Conservation (phyloP, 306 rosid genomes). For the Cyamopsis tetragonoloba region DNA sequence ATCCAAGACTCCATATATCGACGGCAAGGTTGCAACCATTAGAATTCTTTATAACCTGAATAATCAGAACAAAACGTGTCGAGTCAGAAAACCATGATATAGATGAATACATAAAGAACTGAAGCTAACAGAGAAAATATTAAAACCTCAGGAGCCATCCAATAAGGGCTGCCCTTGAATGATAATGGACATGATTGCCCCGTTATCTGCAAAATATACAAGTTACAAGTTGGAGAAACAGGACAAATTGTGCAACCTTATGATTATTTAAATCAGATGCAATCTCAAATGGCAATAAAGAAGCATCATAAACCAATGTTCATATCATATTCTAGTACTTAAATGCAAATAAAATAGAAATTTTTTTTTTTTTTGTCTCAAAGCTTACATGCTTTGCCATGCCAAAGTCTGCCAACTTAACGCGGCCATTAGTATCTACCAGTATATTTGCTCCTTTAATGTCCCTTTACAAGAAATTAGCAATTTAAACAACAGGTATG, state of each 20-base stretch:
- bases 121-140: background rate
- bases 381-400: slow-evolving; percentile 95
- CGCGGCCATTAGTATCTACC: slow-evolving; percentile 82
- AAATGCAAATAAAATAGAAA: background rate
- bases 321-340: slow-evolving; percentile 4
- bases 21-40: slow-evolving; percentile 82
- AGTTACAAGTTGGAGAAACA: slow-evolving; percentile 20
- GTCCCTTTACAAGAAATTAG: slow-evolving; percentile 58
- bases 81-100: slow-evolving; percentile 23
- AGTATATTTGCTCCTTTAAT: slow-evolving; percentile 93
- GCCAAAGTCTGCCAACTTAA: slow-evolving; percentile 95
- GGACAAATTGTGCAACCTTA: slow-evolving; percentile 16
- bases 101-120: slow-evolving; percentile 4
- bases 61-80: slow-evolving; percentile 14
- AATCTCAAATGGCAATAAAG: background rate
- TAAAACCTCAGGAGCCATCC: slow-evolving; percentile 98
- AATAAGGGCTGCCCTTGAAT: slow-evolving; percentile 92
- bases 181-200: slow-evolving; percentile 88
- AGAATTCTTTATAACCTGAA: slow-evolving; percentile 72
- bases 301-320: background rate
- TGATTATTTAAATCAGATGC: background rate
- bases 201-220: slow-evolving; percentile 56
- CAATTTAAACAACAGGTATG: slow-evolving; percentile 3
- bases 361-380: slow-evolving; percentile 1
- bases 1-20: slow-evolving; percentile 98